Evolutionary conservation across 1,139 yeast species (phyloP).

Genomic region (Ogataea hybrid): DNA sequence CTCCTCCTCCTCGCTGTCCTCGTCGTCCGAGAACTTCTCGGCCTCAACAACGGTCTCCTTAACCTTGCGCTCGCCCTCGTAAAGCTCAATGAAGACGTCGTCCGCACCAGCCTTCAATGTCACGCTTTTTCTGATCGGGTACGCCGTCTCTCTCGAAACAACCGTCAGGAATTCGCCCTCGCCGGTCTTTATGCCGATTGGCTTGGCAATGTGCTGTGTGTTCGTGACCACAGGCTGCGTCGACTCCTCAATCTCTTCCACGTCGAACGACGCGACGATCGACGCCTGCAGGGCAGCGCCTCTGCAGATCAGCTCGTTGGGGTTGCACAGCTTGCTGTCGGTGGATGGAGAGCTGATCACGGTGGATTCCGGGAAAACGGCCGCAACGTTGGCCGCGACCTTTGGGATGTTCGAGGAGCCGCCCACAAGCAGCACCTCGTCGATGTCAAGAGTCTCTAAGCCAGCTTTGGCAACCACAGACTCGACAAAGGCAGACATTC

Average conservation of each 20-base stretch:
- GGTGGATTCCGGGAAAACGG: slow-evolving; percentile 80
- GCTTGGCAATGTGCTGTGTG: slow-evolving; percentile 81
- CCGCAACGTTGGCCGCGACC: slow-evolving; percentile 71
- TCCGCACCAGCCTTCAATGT: slow-evolving; percentile 64
- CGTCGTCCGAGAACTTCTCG: slow-evolving; percentile 44
- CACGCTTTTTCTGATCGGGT: slow-evolving; percentile 82
- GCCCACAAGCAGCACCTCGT: slow-evolving; percentile 90
- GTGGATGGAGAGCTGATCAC: slow-evolving; percentile 72
- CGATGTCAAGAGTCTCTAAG: slow-evolving; percentile 80
- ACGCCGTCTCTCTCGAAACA: slow-evolving; percentile 81
- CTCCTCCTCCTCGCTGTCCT: slow-evolving; percentile 51
- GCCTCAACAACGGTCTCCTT: slow-evolving; percentile 77
- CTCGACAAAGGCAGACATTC: slow-evolving; percentile 77
- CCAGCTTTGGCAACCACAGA: slow-evolving; percentile 77
- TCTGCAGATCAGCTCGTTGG: slow-evolving; percentile 86
- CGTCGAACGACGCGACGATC: slow-evolving; percentile 78
- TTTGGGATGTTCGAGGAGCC: slow-evolving; percentile 94
- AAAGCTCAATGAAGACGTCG: slow-evolving; percentile 66
- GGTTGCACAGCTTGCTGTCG: slow-evolving; percentile 77
- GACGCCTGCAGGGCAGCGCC: slow-evolving; percentile 99
- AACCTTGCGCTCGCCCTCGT: slow-evolving; percentile 80
- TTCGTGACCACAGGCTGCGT: slow-evolving; percentile 82
- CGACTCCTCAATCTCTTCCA: slow-evolving; percentile 81
- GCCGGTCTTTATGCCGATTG: slow-evolving; percentile 81
- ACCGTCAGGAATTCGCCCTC: slow-evolving; percentile 73